Percentiles rank a stretch among this genome's conserved stretches.
Evolutionary conservation across 768 basidiomycete genomes (phyloP).

Genomic region (Termitomyces heimii): DNA sequence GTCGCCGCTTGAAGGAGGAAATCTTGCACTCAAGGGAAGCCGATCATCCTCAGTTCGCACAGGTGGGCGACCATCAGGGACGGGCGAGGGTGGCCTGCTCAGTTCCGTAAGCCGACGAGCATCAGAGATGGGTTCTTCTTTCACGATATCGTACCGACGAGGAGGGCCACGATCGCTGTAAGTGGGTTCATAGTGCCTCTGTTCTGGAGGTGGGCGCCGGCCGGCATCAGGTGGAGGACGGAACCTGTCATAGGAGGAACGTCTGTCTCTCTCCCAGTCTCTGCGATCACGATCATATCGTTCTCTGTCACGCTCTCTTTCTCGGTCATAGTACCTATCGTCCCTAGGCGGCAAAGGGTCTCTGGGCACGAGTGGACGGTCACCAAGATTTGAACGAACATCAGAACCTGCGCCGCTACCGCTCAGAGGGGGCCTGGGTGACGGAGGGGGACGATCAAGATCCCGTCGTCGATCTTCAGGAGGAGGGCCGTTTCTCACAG

Average conservation of each 20-base stretch:
- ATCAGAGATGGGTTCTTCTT: constrained; percentile 16
- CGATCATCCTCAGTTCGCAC: constrained; percentile 12
- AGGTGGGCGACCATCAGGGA: constrained; percentile 12
- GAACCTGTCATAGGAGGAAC: constrained; percentile 25
- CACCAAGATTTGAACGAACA: constrained; percentile 11
- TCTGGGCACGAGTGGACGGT: constrained; percentile 11
- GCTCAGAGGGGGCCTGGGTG: constrained; percentile 10
- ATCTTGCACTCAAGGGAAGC: constrained; percentile 11
- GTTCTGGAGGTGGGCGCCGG: constrained; percentile 38
- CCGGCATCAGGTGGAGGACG: constrained; percentile 20
- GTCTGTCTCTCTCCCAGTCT: constrained; percentile 27
- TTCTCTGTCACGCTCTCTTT: constrained; percentile 33
- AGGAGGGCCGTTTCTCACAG: constrained; percentile 17
- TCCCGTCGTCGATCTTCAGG: constrained; percentile 27
- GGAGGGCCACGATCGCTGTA: constrained; percentile 21
- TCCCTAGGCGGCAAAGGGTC: constrained; percentile 19
- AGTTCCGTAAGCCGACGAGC: constrained; percentile 27
- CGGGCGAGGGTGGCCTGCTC: constrained; percentile 19
- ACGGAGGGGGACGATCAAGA: constrained; percentile 15
- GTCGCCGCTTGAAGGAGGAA: constrained; percentile 10
- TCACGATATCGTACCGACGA: constrained; percentile 18
- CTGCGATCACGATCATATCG: constrained; percentile 25
- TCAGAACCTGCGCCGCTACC: constrained; percentile 10
- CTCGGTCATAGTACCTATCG: constrained; percentile 25
- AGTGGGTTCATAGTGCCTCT: constrained; percentile 43